phyloP scores from a whole-genome alignment of 1,139 yeast genomes.

The Kurtzmaniella quercitrusa region DNA sequence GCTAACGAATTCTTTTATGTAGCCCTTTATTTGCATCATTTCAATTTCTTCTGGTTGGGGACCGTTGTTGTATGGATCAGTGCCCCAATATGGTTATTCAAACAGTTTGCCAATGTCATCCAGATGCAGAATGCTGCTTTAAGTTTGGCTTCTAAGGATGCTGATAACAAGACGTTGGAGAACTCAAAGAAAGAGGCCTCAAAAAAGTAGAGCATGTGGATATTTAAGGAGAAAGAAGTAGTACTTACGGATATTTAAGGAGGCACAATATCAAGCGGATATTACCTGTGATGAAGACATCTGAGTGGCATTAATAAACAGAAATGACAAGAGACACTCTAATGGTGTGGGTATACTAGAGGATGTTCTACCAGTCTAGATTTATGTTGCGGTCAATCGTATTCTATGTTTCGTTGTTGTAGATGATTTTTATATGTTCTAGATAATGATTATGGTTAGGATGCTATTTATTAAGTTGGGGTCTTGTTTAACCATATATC shows the following conservation, averaged over 20 bases:
- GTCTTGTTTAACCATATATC: too few species aligned
- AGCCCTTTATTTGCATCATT: constrained; percentile 76
- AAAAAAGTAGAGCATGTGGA: background rate
- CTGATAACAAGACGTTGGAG: constrained; percentile 36
- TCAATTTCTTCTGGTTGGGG: constrained; percentile 63
- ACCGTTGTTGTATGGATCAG: constrained; percentile 61
- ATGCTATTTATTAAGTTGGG: background rate
- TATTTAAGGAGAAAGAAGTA: background rate
- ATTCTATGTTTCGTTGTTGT: background rate
- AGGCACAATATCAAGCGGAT: too few species aligned
- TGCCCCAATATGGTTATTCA: constrained; percentile 85
- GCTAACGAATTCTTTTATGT: constrained; percentile 91
- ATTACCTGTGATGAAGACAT: too few species aligned
- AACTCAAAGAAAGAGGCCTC: constrained; percentile 16
- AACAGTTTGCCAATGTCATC: constrained; percentile 85
- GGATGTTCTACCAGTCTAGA: background rate
- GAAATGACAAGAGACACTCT: too few species aligned
- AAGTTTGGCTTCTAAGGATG: constrained; percentile 76
- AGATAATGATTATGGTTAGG: too few species aligned
- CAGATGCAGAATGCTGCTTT: constrained; percentile 86
- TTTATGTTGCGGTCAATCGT: background rate
- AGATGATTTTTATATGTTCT: too few species aligned
- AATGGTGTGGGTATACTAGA: too few species aligned
- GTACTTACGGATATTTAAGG: background rate
- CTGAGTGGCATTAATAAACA: too few species aligned